Conservation (phyloP, 2,329 filamentous ascomycete species). For the Paraphaeosphaeria minitans region DNA sequence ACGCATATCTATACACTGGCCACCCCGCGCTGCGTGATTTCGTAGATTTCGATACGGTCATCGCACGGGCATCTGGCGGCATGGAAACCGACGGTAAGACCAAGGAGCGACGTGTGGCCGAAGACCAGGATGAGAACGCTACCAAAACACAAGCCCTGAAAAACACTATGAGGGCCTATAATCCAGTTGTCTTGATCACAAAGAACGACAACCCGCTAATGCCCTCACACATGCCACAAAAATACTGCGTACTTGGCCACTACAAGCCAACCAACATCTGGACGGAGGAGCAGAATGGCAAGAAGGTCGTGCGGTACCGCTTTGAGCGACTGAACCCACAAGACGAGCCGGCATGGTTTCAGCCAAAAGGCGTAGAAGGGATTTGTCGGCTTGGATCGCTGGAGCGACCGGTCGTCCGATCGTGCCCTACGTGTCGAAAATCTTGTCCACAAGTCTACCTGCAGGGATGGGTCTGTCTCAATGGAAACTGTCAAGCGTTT, state of each 20-base stretch:
- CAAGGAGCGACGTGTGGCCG: slow-evolving; percentile 54
- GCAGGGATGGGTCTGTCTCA: slow-evolving; percentile 64
- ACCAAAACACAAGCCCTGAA: slow-evolving; percentile 49
- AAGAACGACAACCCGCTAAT: slow-evolving; percentile 59
- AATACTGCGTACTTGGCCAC: slow-evolving; percentile 70
- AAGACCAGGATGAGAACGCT: slow-evolving; percentile 52
- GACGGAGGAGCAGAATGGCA: slow-evolving; percentile 59
- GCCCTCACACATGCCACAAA: slow-evolving; percentile 58
- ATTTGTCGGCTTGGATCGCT: slow-evolving; percentile 38
- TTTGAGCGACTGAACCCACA: slow-evolving; percentile 66
- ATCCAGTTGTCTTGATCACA: slow-evolving; percentile 59
- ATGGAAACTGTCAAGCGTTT: slow-evolving; percentile 58
- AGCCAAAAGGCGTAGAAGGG: slow-evolving; percentile 40
- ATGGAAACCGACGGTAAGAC: slow-evolving; percentile 51
- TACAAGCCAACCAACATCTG: slow-evolving; percentile 73
- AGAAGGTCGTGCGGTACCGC: slow-evolving; percentile 59
- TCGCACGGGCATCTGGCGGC: slow-evolving; percentile 66
- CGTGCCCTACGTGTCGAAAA: slow-evolving; percentile 43
- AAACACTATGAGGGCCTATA: slow-evolving; percentile 53
- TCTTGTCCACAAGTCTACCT: slow-evolving; percentile 49
- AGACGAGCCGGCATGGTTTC: slow-evolving; percentile 63
- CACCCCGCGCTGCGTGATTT: slow-evolving; percentile 61
- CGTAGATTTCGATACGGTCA: slow-evolving; percentile 65
- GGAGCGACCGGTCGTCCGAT: slow-evolving; percentile 38
- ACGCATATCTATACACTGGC: slow-evolving; percentile 65